These are phyloP conservation scores for Aspergillus homomorphus DNA, from an alignment of 495 filamentous ascomycete species.

Conservation along the genomic window DNA sequence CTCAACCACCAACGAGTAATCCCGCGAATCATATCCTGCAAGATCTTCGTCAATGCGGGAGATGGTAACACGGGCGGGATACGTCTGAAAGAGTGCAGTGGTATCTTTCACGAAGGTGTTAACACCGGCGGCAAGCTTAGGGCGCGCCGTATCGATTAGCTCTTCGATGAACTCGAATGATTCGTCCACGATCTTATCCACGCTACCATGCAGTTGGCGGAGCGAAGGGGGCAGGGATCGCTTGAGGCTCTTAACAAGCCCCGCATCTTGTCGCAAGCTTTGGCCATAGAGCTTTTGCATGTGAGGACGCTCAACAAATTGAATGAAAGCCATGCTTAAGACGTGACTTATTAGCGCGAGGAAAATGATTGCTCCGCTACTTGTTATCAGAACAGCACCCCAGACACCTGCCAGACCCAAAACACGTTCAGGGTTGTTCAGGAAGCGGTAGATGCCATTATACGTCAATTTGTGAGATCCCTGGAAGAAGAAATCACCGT, in stretches of 20 bases:
- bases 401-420: slow-evolving; percentile 93
- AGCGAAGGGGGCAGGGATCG: slow-evolving; percentile 82
- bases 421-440: slow-evolving; percentile 96
- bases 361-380: slow-evolving; percentile 77
- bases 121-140: slow-evolving; percentile 82
- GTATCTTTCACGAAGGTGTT: slow-evolving; percentile 86
- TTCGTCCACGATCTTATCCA: slow-evolving; percentile 82
- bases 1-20: slow-evolving; percentile 75
- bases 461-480: slow-evolving; percentile 84
- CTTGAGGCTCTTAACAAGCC: slow-evolving; percentile 84
- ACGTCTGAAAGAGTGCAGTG: slow-evolving; percentile 80
- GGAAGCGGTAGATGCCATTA: slow-evolving; percentile 92
- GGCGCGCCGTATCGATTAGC: slow-evolving; percentile 80
- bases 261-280: slow-evolving; percentile 79
- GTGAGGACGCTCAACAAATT: slow-evolving; percentile 91
- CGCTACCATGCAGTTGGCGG: slow-evolving; percentile 70
- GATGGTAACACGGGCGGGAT: slow-evolving; percentile 84
- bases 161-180: slow-evolving; percentile 88
- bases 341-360: slow-evolving; percentile 83
- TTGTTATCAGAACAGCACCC: slow-evolving; percentile 90
- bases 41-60: slow-evolving; percentile 77
- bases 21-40: slow-evolving; percentile 76
- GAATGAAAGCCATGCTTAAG: slow-evolving; percentile 80
- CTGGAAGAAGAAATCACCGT: slow-evolving; percentile 93
- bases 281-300: slow-evolving; percentile 97